Percentiles rank a stretch among this genome's conserved stretches.
These are phyloP conservation scores for Starmerella stellata DNA, from an alignment of 805 yeast species.

Conservation along the genomic window DNA sequence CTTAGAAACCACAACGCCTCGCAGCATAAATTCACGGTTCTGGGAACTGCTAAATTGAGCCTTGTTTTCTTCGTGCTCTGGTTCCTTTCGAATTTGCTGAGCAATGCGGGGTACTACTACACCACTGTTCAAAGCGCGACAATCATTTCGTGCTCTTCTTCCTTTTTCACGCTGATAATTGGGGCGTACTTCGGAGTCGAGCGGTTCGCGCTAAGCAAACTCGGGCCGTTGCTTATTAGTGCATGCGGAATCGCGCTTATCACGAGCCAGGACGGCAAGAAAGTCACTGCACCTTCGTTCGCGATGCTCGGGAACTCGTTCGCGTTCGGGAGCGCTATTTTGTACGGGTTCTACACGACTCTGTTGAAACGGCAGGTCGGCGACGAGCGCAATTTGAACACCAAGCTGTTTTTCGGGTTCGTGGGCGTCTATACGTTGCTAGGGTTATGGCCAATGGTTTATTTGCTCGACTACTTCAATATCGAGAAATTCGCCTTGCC, in stretches of 20 bases:
- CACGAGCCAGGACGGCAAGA: slow-evolving; percentile 32
- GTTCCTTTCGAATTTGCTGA: slow-evolving; percentile 77
- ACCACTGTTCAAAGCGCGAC: slow-evolving; percentile 93
- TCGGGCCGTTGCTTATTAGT: slow-evolving; percentile 52
- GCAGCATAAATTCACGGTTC: slow-evolving; percentile 11
- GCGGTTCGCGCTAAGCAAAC: slow-evolving; percentile 41
- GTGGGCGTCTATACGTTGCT: slow-evolving; percentile 72
- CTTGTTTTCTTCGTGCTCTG: slow-evolving; percentile 72
- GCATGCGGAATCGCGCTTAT: slow-evolving; percentile 66
- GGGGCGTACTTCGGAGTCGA: slow-evolving; percentile 64
- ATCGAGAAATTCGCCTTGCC: slow-evolving; percentile 64
- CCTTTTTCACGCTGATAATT: slow-evolving; percentile 74
- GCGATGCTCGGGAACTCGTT: slow-evolving; percentile 53
- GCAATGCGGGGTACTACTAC: slow-evolving; percentile 70
- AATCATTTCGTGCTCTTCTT: slow-evolving; percentile 75
- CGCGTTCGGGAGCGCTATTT: slow-evolving; percentile 70
- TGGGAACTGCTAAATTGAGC: slow-evolving; percentile 57
- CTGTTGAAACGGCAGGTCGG: slow-evolving; percentile 54
- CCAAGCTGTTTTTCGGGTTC: slow-evolving; percentile 81
- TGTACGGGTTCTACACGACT: slow-evolving; percentile 83
- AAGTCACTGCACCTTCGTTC: slow-evolving; percentile 16
- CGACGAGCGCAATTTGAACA: slow-evolving; percentile 59
- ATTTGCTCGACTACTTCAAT: slow-evolving; percentile 44
- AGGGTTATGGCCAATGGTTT: slow-evolving; percentile 63
- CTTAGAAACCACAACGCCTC: slow-evolving; percentile 15